phyloP scores from a whole-genome alignment of 2,329 filamentous ascomycete species.

The Hymenotorrendiella dingleyae region DNA sequence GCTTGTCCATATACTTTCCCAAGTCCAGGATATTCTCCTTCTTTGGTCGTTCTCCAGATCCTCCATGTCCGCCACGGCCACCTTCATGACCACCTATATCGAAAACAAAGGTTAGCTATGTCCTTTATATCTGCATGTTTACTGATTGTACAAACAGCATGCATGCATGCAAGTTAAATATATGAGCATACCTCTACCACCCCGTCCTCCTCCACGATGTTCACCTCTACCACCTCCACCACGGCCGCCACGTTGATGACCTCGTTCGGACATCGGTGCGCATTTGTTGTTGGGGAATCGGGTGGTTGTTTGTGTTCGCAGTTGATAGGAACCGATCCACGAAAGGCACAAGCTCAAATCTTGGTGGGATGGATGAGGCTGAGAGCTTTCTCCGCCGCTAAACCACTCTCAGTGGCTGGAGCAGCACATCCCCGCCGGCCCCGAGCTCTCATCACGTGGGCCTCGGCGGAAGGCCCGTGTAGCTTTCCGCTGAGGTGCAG shows the following conservation, averaged over 20 bases:
- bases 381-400: neutral
- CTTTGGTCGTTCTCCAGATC: conserved; percentile 71
- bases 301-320: no score
- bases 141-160: neutral
- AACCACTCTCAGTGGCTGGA: no score
- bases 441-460: no score
- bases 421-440: no score
- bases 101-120: neutral
- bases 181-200: conserved; percentile 17
- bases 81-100: conserved; percentile 31
- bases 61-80: conserved; percentile 42
- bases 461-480: no score
- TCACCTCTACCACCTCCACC: conserved; percentile 15
- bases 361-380: conserved; percentile 5
- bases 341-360: neutral
- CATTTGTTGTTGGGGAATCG: conserved; percentile 6
- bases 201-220: conserved; percentile 9
- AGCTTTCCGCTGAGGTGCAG: no score
- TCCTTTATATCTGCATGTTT: neutral
- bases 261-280: conserved; percentile 23
- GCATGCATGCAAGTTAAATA: no score
- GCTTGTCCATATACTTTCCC: conserved; percentile 94
- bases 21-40: conserved; percentile 98
- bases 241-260: conserved; percentile 21
- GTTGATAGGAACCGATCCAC: neutral